Conservation (phyloP, 495 filamentous ascomycete species). For the Penicillium turbatum region DNA sequence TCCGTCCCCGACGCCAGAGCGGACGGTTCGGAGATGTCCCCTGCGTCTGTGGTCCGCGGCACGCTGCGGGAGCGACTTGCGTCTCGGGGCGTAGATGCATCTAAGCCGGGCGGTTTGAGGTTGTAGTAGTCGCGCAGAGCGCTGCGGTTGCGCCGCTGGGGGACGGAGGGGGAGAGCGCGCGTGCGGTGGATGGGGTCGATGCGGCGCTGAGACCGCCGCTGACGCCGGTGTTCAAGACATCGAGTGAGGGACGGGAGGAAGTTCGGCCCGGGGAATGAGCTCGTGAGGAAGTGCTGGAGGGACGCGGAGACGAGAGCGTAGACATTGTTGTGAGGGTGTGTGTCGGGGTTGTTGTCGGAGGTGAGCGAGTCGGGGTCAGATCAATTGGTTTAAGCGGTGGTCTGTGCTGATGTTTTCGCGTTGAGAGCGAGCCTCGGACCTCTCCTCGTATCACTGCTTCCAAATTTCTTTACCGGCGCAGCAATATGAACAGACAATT, state of each 20-base stretch:
- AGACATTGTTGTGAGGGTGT: slow-evolving; percentile 54
- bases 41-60: slow-evolving; percentile 39
- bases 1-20: slow-evolving; percentile 38
- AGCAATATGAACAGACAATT: neutral
- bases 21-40: slow-evolving; percentile 31
- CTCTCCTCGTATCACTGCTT: too few relatives aligned
- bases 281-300: slow-evolving; percentile 65
- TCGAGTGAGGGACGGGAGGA: slow-evolving; percentile 73
- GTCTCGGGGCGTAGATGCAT: slow-evolving; percentile 13
- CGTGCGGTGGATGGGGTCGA: slow-evolving; percentile 44
- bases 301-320: slow-evolving; percentile 69
- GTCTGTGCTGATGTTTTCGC: slow-evolving; percentile 24
- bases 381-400: slow-evolving; percentile 28
- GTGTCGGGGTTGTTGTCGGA: slow-evolving; percentile 1
- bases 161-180: slow-evolving; percentile 40
- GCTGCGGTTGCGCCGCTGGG: slow-evolving; percentile 63
- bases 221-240: slow-evolving; percentile 43
- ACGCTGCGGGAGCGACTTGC: slow-evolving; percentile 34
- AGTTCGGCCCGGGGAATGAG: slow-evolving; percentile 53
- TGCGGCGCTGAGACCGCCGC: slow-evolving; percentile 48
- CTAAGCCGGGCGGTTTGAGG: slow-evolving; percentile 55
- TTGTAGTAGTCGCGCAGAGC: slow-evolving; percentile 95
- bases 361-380: slow-evolving; percentile 11
- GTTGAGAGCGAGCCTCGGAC: too few relatives aligned
- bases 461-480: neutral